phyloP scores from a whole-genome alignment of 2,329 filamentous ascomycete species.

The Alternaria conjuncta region DNA sequence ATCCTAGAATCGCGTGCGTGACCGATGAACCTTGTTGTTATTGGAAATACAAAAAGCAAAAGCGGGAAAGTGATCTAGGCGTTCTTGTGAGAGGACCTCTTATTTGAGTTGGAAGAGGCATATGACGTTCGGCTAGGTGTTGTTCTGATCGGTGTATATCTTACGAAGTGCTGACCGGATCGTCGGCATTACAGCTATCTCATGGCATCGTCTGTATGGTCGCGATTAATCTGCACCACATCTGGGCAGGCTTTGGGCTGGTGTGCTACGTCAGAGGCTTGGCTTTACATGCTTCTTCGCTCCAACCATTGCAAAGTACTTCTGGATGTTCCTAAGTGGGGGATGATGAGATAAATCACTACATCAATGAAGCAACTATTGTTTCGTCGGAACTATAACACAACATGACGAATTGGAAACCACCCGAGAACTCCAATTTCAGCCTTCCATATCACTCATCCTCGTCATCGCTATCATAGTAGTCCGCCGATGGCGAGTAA shows the following conservation, averaged over 20 bases:
- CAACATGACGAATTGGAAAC: rapidly evolving
- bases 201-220: neutral
- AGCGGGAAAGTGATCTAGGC: neutral
- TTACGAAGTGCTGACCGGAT: neutral
- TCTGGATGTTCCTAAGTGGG: neutral
- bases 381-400: neutral
- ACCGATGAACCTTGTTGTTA: neutral
- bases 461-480: neutral
- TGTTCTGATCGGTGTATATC: neutral
- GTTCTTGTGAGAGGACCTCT: neutral
- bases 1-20: neutral
- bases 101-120: neutral
- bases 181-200: neutral
- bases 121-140: neutral
- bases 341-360: neutral
- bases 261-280: neutral
- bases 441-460: neutral
- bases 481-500: neutral
- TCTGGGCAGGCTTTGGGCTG: neutral
- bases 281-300: neutral
- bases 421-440: rapidly evolving
- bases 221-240: neutral
- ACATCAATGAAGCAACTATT: neutral
- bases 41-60: neutral
- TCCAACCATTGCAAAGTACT: neutral